Evolutionary conservation across 345 rosid genomes (phyloP).

Genomic region (Streptanthus diversifolius): DNA sequence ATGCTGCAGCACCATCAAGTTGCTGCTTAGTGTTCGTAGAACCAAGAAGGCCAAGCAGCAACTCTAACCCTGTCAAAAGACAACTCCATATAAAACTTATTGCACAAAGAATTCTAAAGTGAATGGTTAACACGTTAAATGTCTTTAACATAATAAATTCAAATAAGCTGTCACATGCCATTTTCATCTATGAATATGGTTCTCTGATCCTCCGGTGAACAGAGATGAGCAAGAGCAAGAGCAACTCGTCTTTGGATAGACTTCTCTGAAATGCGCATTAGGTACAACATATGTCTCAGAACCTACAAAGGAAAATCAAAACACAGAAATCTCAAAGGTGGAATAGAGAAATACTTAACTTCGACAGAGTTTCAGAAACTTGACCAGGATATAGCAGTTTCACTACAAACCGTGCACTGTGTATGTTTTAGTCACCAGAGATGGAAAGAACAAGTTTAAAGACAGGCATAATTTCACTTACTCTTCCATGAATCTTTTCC

Average conservation of each 20-base stretch:
- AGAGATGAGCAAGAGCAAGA: conserved; percentile 93
- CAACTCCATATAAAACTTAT: conserved; percentile 1
- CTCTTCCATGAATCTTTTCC: conserved; percentile 95
- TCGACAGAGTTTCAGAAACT: background rate
- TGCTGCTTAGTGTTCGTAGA: conserved; percentile 74
- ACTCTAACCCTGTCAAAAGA: conserved; percentile 68
- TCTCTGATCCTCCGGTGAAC: conserved; percentile 83
- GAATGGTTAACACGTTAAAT: background rate
- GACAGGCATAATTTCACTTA: conserved; percentile 38
- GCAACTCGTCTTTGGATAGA: conserved; percentile 81
- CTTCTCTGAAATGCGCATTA: conserved; percentile 85
- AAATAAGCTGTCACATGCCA: conserved; percentile 47
- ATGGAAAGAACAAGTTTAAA: background rate
- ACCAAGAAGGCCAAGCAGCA: conserved; percentile 84
- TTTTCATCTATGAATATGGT: conserved; percentile 74
- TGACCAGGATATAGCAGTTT: conserved; percentile 13
- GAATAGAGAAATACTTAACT: background rate
- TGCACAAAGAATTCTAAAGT: conserved; percentile 12
- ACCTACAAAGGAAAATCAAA: conserved; percentile 51
- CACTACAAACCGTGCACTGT: background rate
- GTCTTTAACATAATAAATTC: background rate
- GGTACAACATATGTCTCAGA: conserved; percentile 74
- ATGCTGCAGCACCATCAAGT: conserved; percentile 92
- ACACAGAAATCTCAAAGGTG: conserved; percentile 9
- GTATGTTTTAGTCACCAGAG: background rate